Evolutionary conservation across 2,329 filamentous ascomycete genomes (phyloP), one percentile per base, ranked within the genome.

Genomic region (Mycosphaerella arachidis): DNA sequence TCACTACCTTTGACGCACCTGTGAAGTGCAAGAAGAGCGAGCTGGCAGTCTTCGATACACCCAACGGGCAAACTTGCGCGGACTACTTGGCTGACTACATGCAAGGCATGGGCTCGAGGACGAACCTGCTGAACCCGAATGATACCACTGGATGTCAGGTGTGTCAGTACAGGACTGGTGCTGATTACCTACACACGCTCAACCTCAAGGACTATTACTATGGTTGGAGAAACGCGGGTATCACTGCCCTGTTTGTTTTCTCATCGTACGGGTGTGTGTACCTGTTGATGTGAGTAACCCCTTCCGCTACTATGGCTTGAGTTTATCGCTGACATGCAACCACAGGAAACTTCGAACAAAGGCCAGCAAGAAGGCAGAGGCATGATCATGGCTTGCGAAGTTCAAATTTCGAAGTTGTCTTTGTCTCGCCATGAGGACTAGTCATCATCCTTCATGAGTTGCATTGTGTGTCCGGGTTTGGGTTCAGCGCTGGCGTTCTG

Each of bases 221-320:
- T 65, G 86, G 85, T 0, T 90, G 87, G 87, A 79, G 87, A 53
- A 79, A 90, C 71, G 83, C 84, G 0, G 87, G 69, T 0, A 84
- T 88, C 52, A 79, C 82, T 2, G 81, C 81, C 1, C 73, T 84
- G 5, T 86, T 87, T 64, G 81, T 76, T 1, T 60, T 64, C 6
- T 56, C 37, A 20, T 59, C 54, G 1, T 88, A 87, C 61, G 75
- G 71, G 1, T 56, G 81, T 59, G 79, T 81, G 1, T 82, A 76
- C 63, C 53, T 67, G 86, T 64, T 76, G 35, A 77, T 77, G 75
- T 77, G 76, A 57, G 55, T 57, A 16, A 10, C 16, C n/a, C 30
- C 13, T n/a, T 6, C 5, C n/a, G 3, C 4, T 20, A 16, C 24
- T 20, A n/a, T 40, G 20, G 1, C 29, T 35, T 13, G 33, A 24